Percentiles rank a stretch among this genome's conserved stretches.
Conservation (phyloP, 2,329 filamentous ascomycete species). For the Furcasterigmium furcatum region DNA sequence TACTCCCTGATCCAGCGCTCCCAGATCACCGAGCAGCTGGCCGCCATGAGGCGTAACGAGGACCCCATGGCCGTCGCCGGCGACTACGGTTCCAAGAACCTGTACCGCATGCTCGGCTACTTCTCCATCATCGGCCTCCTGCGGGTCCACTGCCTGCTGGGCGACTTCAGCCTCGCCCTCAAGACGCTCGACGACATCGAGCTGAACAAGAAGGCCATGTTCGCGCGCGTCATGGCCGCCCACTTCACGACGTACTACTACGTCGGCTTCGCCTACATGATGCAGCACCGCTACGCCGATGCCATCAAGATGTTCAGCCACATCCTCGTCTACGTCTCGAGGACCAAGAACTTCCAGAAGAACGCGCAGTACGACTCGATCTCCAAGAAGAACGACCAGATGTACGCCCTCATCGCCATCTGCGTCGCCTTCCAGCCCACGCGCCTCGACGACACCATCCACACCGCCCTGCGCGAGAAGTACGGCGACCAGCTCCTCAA, state of each 20-base stretch:
- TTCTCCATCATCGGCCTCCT: constrained; percentile 98
- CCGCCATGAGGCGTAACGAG: constrained; percentile 90
- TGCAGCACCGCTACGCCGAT: constrained; percentile 99
- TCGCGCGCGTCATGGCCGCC: constrained; percentile 97
- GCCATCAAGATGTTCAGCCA: constrained; percentile 99
- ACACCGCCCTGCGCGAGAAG: constrained; percentile 96
- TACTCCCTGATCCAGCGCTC: constrained; percentile 99
- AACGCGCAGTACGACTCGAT: constrained; percentile 97
- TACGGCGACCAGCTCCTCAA: constrained; percentile 97
- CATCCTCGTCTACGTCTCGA: constrained; percentile 97
- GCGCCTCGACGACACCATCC: constrained; percentile 96
- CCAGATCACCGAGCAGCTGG: constrained; percentile 96
- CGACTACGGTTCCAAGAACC: constrained; percentile 88
- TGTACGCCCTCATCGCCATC: constrained; percentile 98
- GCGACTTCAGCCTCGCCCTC: constrained; percentile 95
- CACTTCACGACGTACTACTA: constrained; percentile 99
- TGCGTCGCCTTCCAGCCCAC: constrained; percentile 98
- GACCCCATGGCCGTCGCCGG: constrained; percentile 85
- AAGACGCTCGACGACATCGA: constrained; percentile 99
- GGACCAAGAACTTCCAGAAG: constrained; percentile 99
- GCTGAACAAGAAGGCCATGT: constrained; percentile 99
- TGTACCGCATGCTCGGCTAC: constrained; percentile 98
- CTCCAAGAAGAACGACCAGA: constrained; percentile 99
- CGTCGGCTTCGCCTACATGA: constrained; percentile 99
- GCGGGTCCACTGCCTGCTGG: constrained; percentile 91